Conservation (phyloP, 225 moss, liverwort and hornwort species). For the Straminergon stramineum region DNA sequence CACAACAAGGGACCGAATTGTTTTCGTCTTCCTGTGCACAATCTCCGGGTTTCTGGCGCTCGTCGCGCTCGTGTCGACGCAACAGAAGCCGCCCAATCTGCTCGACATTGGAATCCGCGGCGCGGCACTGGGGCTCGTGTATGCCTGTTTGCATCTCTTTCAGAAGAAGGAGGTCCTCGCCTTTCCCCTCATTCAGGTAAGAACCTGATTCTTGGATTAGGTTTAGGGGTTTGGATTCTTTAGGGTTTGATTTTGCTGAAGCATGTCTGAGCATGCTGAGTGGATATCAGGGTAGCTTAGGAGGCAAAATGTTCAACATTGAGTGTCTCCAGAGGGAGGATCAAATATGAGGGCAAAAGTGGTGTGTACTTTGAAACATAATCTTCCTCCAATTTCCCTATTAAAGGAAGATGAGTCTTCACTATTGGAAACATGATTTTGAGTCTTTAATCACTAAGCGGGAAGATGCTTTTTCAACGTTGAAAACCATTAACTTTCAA, state of each 20-base stretch:
- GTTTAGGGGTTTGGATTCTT: neutral
- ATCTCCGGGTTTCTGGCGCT: conserved; percentile 54
- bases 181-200: conserved; percentile 70
- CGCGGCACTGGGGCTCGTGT: conserved; percentile 46
- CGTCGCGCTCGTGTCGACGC: conserved; percentile 25
- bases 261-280: neutral
- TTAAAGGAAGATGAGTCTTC: neutral
- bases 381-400: neutral
- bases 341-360: neutral
- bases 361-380: neutral
- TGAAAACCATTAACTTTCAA: neutral
- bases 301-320: neutral
- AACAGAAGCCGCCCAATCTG: neutral
- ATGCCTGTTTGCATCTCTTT: conserved; percentile 47
- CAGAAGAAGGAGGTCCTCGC: conserved; percentile 32
- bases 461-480: neutral
- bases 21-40: conserved; percentile 30
- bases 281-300: neutral
- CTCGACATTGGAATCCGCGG: conserved; percentile 46
- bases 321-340: neutral
- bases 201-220: neutral
- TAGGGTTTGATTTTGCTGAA: neutral
- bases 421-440: neutral
- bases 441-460: neutral
- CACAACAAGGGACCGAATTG: conserved; percentile 22